Percentiles rank a stretch among this genome's conserved stretches.
These are phyloP conservation scores for Claviceps monticola DNA, from an alignment of 2,329 filamentous ascomycete genomes.

Conservation along the genomic window DNA sequence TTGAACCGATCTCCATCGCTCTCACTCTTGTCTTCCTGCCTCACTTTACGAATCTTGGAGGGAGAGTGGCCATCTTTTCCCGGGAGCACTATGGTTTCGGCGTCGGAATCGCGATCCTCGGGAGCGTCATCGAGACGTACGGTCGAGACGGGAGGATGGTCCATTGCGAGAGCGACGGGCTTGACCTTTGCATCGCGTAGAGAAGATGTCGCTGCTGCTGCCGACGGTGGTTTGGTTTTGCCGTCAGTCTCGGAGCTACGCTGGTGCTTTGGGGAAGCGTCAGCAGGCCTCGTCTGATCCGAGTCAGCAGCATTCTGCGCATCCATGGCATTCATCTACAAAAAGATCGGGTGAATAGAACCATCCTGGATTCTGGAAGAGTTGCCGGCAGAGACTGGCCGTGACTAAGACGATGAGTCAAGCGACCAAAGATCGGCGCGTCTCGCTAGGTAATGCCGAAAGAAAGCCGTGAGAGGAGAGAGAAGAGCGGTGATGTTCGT, in stretches of 20 bases:
- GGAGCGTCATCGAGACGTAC: constrained; percentile 22
- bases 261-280: constrained; percentile 36
- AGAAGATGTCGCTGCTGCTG: constrained; percentile 7
- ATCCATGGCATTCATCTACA: constrained; percentile 53
- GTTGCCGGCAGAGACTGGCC: constrained; percentile 6
- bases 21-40: constrained; percentile 50
- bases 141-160: constrained; percentile 3
- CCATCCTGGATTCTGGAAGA: constrained; percentile 37
- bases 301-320: constrained; percentile 53
- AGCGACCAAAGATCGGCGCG: not conserved
- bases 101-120: constrained; percentile 52
- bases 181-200: constrained; percentile 6
- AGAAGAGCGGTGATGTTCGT: not conserved
- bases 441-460: not conserved
- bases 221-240: constrained; percentile 6
- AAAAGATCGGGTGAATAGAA: constrained; percentile 36
- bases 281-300: constrained; percentile 44
- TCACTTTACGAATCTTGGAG: constrained; percentile 48
- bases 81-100: constrained; percentile 56
- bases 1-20: constrained; percentile 31
- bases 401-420: constrained; percentile 2
- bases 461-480: no score
- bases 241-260: constrained; percentile 13
- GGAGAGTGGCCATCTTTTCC: constrained; percentile 52
- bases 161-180: not conserved